Percentiles rank a stretch among this genome's conserved stretches.
These are phyloP conservation scores for Podospora australis DNA, from an alignment of 495 filamentous ascomycete species.

Conservation along the genomic window DNA sequence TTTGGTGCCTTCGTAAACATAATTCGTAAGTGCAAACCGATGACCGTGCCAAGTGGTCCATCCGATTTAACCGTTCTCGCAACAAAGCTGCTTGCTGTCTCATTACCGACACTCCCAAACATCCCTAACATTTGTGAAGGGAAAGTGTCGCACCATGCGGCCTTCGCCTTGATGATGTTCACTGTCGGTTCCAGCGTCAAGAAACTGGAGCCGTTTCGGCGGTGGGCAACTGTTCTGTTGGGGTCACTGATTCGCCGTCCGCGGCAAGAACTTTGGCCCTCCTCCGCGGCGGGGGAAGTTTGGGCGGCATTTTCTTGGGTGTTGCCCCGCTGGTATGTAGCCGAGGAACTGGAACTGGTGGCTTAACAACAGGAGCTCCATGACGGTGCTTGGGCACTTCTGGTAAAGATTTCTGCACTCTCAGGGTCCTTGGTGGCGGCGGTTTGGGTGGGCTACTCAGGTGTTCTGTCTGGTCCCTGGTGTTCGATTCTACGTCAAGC, in stretches of 20 bases:
- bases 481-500: constrained; percentile 22
- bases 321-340: constrained; percentile 23
- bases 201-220: constrained; percentile 10
- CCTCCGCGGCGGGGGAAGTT: constrained; percentile 48
- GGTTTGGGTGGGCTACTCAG: constrained; percentile 9
- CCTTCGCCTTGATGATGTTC: too few relatives aligned
- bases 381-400: constrained; percentile 43
- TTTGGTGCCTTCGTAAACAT: constrained; percentile 3
- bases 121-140: too few relatives aligned
- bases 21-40: background rate
- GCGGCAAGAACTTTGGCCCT: constrained; percentile 33
- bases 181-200: too few relatives aligned
- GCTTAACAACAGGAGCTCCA: constrained; percentile 36
- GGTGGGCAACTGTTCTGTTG: too few relatives aligned
- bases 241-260: too few relatives aligned
- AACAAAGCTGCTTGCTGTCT: too few relatives aligned
- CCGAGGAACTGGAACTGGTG: constrained; percentile 15
- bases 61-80: too few relatives aligned
- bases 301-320: constrained; percentile 48
- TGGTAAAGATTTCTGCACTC: constrained; percentile 37
- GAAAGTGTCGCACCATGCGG: too few relatives aligned
- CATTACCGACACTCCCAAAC: too few relatives aligned
- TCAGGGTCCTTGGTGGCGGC: constrained; percentile 18
- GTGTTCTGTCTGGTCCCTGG: constrained; percentile 6
- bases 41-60: too few relatives aligned